phyloP scores from a whole-genome alignment of 768 basidiomycete species.

The Leccinum obscurum region DNA sequence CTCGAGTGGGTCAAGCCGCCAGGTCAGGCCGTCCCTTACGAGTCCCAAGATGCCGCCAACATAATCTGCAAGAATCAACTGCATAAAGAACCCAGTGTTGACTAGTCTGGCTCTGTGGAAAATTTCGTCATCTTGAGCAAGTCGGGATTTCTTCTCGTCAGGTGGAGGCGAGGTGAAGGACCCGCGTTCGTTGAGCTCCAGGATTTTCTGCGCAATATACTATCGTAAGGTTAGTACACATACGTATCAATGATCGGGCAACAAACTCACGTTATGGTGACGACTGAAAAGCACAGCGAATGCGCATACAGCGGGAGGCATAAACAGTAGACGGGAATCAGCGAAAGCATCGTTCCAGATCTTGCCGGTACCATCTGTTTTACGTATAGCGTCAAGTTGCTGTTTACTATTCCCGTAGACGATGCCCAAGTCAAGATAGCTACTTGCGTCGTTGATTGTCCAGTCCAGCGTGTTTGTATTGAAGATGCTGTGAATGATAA shows the following conservation, averaged over 20 bases:
- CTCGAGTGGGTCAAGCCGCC: constrained; percentile 69
- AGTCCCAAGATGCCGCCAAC: constrained; percentile 76
- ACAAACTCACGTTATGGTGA: constrained; percentile 65
- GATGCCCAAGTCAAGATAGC: constrained; percentile 75
- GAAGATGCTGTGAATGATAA: constrained; percentile 76
- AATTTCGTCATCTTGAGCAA: constrained; percentile 70
- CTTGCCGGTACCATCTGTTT: constrained; percentile 62
- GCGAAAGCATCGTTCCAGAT: constrained; percentile 70
- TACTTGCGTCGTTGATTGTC: constrained; percentile 61
- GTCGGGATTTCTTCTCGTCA: constrained; percentile 21
- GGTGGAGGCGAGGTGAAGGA: constrained; percentile 37
- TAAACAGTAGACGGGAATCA: constrained; percentile 60
- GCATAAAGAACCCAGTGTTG: constrained; percentile 72
- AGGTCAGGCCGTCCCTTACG: constrained; percentile 56
- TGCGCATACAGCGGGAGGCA: constrained; percentile 72
- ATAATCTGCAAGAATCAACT: constrained; percentile 69
- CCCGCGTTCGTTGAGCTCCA: constrained; percentile 66
- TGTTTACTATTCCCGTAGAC: constrained; percentile 64
- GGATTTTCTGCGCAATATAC: constrained; percentile 68
- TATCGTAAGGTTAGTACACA: constrained; percentile 29
- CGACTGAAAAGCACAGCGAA: constrained; percentile 67
- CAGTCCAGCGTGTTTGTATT: constrained; percentile 50
- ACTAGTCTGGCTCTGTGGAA: constrained; percentile 73
- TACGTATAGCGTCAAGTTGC: constrained; percentile 51
- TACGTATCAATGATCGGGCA: not conserved